Conservation (phyloP, 106 monocot genomes). For the Vanilla planifolia region DNA sequence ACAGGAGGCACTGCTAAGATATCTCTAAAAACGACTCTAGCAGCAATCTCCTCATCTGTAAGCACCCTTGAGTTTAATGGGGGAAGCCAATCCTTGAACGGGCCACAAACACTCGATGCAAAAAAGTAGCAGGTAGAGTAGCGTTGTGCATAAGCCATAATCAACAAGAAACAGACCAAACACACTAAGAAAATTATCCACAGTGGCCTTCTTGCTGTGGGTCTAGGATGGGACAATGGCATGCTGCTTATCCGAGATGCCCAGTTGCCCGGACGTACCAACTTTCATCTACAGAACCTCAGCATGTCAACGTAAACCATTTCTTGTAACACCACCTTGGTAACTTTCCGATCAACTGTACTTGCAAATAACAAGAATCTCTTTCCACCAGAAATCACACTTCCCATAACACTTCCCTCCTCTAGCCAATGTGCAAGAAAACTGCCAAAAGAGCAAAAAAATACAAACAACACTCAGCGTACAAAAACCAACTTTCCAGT, state of each 20-base stretch:
- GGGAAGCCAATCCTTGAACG: constrained; percentile 79
- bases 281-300: constrained; percentile 42
- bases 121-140: constrained; percentile 68
- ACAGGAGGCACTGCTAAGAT: constrained; percentile 38
- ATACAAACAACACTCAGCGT: neutral
- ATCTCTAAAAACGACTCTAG: constrained; percentile 48
- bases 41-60: constrained; percentile 76
- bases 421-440: neutral
- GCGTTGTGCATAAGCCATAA: constrained; percentile 47
- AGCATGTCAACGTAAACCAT: neutral
- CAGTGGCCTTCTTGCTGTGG: constrained; percentile 48
- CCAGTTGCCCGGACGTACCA: constrained; percentile 29
- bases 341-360: neutral
- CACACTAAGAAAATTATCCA: constrained; percentile 69
- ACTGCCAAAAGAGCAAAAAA: neutral
- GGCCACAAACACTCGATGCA: constrained; percentile 48
- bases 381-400: constrained; percentile 1
- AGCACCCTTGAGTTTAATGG: constrained; percentile 33
- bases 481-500: too few species aligned
- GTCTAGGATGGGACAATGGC: constrained; percentile 32
- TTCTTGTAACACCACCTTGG: too few species aligned
- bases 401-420: neutral
- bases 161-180: constrained; percentile 58
- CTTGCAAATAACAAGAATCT: neutral
- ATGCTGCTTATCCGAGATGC: constrained; percentile 29